These are phyloP conservation scores for Yamadazyma sp. DNA, from an alignment of 1,139 yeast genomes.

Conservation along the genomic window DNA sequence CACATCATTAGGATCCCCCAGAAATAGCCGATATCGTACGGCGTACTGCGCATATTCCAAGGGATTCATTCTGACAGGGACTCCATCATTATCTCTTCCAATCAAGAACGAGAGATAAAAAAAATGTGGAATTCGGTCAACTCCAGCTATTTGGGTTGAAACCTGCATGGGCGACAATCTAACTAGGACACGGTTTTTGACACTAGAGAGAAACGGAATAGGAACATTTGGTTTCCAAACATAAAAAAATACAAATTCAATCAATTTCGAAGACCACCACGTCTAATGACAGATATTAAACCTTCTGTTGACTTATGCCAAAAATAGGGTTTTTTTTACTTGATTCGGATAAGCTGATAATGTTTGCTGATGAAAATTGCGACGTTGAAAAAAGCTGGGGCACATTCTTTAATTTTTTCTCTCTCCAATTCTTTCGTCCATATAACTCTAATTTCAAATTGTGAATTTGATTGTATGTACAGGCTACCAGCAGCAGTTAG, in stretches of 20 bases:
- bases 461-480: conserved; percentile 7
- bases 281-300: too few species aligned
- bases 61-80: too few species aligned
- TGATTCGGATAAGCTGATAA: not conserved
- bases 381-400: conserved; percentile 7
- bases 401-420: not conserved
- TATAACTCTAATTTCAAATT: not conserved
- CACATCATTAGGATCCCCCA: too few species aligned
- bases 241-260: too few species aligned
- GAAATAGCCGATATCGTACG: too few species aligned
- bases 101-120: too few species aligned
- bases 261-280: too few species aligned
- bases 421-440: not conserved
- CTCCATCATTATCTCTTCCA: too few species aligned
- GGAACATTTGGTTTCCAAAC: too few species aligned
- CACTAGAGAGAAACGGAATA: too few species aligned
- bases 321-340: not conserved
- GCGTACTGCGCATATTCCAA: too few species aligned
- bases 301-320: not conserved
- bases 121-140: not conserved
- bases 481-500: conserved; percentile 1
- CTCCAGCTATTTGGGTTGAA: not conserved
- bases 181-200: too few species aligned
- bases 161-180: not conserved
- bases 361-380: not conserved